Conservation (phyloP, 176 grass and related monocot genomes). For the Eleusine coracana region DNA sequence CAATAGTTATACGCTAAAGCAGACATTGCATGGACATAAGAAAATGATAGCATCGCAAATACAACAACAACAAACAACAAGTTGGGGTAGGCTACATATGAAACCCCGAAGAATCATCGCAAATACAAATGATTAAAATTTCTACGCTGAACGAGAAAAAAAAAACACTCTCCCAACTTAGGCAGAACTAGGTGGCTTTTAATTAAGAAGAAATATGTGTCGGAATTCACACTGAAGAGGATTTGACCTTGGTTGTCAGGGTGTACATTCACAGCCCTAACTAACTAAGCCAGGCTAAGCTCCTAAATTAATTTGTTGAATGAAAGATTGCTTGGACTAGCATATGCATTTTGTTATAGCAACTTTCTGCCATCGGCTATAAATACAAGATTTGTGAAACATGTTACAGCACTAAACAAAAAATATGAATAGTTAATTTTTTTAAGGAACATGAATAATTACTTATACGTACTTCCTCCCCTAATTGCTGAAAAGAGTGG, state of each 20-base stretch:
- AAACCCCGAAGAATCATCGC: background rate
- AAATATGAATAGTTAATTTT: conserved; percentile 8
- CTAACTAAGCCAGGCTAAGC: background rate
- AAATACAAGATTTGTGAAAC: background rate
- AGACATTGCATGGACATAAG: conserved; percentile 16
- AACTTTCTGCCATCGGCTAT: conserved; percentile 16
- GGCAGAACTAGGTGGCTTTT: background rate
- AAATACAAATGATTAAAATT: conserved; percentile 11
- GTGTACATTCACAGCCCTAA: background rate
- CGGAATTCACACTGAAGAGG: background rate
- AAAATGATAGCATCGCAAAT: conserved; percentile 16
- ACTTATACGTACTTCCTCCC: background rate
- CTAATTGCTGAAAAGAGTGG: background rate
- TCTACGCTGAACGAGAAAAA: background rate
- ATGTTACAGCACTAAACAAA: conserved; percentile 15
- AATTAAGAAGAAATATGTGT: background rate
- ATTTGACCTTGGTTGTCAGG: background rate
- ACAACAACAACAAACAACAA: background rate
- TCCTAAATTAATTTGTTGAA: background rate
- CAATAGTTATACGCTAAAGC: conserved; percentile 76
- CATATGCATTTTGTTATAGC: conserved; percentile 1
- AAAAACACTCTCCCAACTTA: background rate
- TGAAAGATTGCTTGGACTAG: conserved; percentile 21
- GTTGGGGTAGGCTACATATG: too few relatives aligned
- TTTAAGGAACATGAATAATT: background rate